phyloP scores from a whole-genome alignment of 2,329 filamentous ascomycete species.

The Fusarium equiseti region DNA sequence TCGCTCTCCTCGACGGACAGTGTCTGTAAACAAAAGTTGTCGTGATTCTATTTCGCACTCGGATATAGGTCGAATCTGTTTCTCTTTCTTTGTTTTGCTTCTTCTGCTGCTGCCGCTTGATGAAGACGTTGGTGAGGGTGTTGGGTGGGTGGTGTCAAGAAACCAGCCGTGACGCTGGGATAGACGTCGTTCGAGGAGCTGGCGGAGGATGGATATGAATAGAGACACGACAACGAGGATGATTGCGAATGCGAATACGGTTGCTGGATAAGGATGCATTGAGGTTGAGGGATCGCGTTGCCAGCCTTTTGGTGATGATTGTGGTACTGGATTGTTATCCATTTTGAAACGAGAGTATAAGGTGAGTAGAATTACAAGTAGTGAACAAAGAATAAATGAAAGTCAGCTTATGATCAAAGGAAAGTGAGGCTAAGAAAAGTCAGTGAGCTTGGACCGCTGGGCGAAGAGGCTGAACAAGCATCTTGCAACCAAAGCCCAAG shows the following conservation, averaged over 20 bases:
- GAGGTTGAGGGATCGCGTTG: slow-evolving; percentile 6
- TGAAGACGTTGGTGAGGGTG: slow-evolving; percentile 16
- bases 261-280: slow-evolving; percentile 34
- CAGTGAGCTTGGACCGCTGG: slow-evolving; percentile 19
- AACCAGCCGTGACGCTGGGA: slow-evolving; percentile 29
- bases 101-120: slow-evolving; percentile 11
- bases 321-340: not conserved
- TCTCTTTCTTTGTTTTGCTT: slow-evolving; percentile 3
- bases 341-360: slow-evolving; percentile 6
- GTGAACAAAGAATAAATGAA: not conserved
- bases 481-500: not conserved
- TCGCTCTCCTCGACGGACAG: slow-evolving; percentile 27
- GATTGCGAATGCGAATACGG: slow-evolving; percentile 39
- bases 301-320: not conserved
- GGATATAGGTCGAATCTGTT: slow-evolving; percentile 18
- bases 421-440: slow-evolving; percentile 3
- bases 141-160: slow-evolving; percentile 25
- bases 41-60: slow-evolving; percentile 36
- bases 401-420: not conserved
- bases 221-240: slow-evolving; percentile 35
- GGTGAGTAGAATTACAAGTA: not conserved
- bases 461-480: slow-evolving; percentile 17
- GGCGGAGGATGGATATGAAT: slow-evolving; percentile 36
- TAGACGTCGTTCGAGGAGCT: slow-evolving; percentile 32
- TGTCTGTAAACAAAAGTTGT: slow-evolving; percentile 33